Evolutionary conservation across 2,329 filamentous ascomycete genomes (phyloP).

Genomic region (Metarhizium brunneum): DNA sequence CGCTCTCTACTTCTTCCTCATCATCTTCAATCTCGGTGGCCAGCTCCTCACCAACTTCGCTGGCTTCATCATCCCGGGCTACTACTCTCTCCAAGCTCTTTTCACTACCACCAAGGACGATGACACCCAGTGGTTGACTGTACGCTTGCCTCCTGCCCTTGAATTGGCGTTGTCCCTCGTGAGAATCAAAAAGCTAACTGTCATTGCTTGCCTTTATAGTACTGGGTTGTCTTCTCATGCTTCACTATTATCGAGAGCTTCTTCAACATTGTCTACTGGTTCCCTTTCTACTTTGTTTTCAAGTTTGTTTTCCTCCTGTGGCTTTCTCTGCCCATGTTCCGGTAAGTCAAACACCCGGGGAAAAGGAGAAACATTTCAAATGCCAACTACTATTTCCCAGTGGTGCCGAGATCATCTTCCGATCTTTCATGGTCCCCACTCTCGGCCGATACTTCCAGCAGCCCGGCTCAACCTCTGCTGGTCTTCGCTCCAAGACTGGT

Average conservation of each 20-base stretch:
- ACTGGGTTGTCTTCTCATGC: conserved; percentile 81
- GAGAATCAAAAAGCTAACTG: background rate
- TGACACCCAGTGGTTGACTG: conserved; percentile 73
- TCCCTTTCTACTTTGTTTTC: conserved; percentile 99
- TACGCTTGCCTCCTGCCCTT: conserved; percentile 30
- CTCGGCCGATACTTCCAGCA: conserved; percentile 82
- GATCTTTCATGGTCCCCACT: conserved; percentile 85
- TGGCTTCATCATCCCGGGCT: conserved; percentile 72
- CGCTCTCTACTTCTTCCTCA: conserved; percentile 80
- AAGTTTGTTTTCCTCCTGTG: conserved; percentile 97
- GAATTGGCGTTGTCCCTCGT: background rate
- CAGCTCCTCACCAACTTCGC: conserved; percentile 82
- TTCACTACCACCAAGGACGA: conserved; percentile 64
- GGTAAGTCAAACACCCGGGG: conserved; percentile 44
- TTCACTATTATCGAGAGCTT: conserved; percentile 77
- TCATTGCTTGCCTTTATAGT: conserved; percentile 38
- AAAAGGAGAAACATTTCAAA: background rate
- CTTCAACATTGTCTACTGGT: conserved; percentile 83
- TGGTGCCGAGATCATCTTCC: conserved; percentile 93
- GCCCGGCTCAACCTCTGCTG: conserved; percentile 65
- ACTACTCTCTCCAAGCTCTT: conserved; percentile 73
- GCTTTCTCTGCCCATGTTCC: conserved; percentile 91
- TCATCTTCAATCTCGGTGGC: conserved; percentile 86
- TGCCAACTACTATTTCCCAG: conserved; percentile 34
- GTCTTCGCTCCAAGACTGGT: conserved; percentile 83